Percentiles rank a stretch among this genome's conserved stretches.
Evolutionary conservation across 2,329 filamentous ascomycete species (phyloP).

Genomic region (Colletotrichum shisoi): DNA sequence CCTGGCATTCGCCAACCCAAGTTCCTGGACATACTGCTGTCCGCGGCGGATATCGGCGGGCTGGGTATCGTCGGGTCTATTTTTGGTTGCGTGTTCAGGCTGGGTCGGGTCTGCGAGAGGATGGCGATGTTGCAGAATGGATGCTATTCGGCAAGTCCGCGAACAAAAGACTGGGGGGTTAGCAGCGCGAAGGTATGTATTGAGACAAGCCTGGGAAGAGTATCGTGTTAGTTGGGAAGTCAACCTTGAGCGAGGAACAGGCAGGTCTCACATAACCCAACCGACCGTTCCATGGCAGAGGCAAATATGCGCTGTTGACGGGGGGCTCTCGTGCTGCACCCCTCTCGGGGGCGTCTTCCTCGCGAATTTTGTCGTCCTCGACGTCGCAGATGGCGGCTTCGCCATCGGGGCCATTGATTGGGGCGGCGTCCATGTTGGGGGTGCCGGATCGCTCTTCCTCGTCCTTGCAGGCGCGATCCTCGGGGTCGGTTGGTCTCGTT

Average conservation of each 20-base stretch:
- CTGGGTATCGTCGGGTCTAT: constrained; percentile 78
- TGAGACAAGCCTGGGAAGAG: constrained; percentile 74
- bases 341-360: constrained; percentile 46
- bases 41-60: constrained; percentile 73
- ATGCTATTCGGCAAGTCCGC: constrained; percentile 87
- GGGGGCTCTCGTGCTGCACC: constrained; percentile 68
- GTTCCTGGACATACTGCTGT: constrained; percentile 73
- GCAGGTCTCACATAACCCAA: constrained; percentile 77
- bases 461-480: constrained; percentile 23
- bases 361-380: constrained; percentile 23
- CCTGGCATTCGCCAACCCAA: constrained; percentile 82
- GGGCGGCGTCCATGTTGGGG: constrained; percentile 39
- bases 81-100: constrained; percentile 84
- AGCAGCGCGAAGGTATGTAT: constrained; percentile 85
- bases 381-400: constrained; percentile 42
- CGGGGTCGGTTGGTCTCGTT: constrained; percentile 5
- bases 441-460: constrained; percentile 31
- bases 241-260: not conserved
- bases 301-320: constrained; percentile 82
- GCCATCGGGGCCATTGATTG: constrained; percentile 41
- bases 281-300: constrained; percentile 88
- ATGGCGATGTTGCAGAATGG: constrained; percentile 87
- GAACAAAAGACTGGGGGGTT: constrained; percentile 90
- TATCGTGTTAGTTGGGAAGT: no score
- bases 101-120: constrained; percentile 77